Base-by-base conservation (phyloP, 345 rosid species). In the Isatis tinctoria region DNA sequence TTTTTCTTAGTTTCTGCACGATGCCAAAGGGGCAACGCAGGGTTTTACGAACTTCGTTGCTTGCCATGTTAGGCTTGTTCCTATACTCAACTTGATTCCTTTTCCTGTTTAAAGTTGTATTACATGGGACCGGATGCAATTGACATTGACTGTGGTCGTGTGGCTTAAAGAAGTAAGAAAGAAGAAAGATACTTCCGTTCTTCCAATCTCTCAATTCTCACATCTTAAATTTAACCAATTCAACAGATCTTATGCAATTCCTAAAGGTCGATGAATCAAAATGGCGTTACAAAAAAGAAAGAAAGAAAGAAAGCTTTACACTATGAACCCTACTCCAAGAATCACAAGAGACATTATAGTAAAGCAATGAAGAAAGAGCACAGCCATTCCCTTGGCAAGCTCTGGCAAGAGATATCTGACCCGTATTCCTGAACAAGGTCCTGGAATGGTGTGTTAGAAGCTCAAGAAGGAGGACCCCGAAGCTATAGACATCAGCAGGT, bases 371-470 rank as follows among this genome's bases (percentile, higher is more conserved):
- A 73, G 60, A 72, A 41, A 51, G 35, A 32, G 51, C 70, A 47
- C 22, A 41, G 10, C 11, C 53, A 14, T 17, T 88, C 97, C 76
- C 97, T 87, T 33, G 99, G 93, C 83, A 95, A 85, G 85, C 97
- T 87, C 79, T 87, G n/a, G n/a, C 85, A 79, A 0, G 99, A 87
- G 60, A 95, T 95, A 70, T 95, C 97, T 3, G 97, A 83, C 8
- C 97, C 97, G 12, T 95, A 91, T 67, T 92, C 94, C 72, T 82
- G 92, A 45, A 95, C 97, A 47, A 95, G 97, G 78, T 95, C 97
- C 66, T 88, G 97, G 85, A 83, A 90, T 0, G 99, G 97, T 49
- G 97, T 0, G 97, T 95, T 16, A 95, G 78, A 57, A 95, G 96
- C 83, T 95, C 99, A 61, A 95, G 67, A 13, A 95, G 84, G 44